Base-by-base conservation (phyloP, 2,329 filamentous ascomycete species). In the Capronia epimyces region DNA sequence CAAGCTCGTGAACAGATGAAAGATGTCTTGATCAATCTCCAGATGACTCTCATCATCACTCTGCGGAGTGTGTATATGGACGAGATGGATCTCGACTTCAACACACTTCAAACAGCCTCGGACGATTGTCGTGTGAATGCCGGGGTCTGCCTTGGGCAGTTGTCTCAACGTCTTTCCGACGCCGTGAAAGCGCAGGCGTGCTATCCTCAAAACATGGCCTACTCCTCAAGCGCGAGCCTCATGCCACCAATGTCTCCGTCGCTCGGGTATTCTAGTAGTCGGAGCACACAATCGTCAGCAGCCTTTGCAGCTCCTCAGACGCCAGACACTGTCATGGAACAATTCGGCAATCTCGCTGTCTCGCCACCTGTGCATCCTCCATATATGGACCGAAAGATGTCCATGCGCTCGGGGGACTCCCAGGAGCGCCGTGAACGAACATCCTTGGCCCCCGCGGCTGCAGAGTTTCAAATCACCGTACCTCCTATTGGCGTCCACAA, bases 1-100 rank as follows among this genome's bases (percentile, higher is more conserved):
- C 61, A 64, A 36, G 66, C 69, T 15, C 61, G 66, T 1, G 67
- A 71, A 43, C 61, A 66, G 34, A 60, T 71, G 54, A 69, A 69
- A 53, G 66, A 69, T 51, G 67, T 71, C 34, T 60, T 70, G 25
- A 67, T 67, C 46, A 63, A 61, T 27, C 60, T 71, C 1, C 68
- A 71, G 53, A 55, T 64, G 36, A 62, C 62, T 1, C 49, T 72
- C 20, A 59, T 71, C 24, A 59, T 60, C 16, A 64, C 64, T 18
- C 63, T 72, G 8, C 63, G 64, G 3, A 59, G 55, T 16, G 62
- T 66, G 6, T 63, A 59, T 37, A 58, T 65, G 41, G 63, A 66
- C 25, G 63, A 66, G 41, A 59, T 56, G 8, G 57, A 60, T 2
- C 43, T 68, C 4, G 64, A 72, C 48, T 65, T 65, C 22, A 43